Conservation (phyloP, 2,329 filamentous ascomycete genomes). For the Pseudocercospora macadamiae region DNA sequence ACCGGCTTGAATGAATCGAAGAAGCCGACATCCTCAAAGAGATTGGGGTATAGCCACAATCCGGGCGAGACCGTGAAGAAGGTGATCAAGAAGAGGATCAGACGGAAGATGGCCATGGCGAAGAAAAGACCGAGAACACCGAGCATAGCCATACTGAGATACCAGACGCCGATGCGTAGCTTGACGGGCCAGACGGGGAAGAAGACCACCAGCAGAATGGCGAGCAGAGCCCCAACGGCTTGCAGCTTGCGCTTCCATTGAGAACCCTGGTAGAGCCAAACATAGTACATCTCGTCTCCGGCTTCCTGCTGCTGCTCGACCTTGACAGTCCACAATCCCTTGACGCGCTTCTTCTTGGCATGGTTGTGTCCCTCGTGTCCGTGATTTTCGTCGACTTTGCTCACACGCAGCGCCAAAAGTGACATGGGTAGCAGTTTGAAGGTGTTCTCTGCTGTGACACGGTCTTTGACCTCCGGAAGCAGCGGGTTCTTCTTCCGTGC, state of each 20-base stretch:
- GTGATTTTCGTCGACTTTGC: constrained; percentile 76
- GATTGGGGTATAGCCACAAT: constrained; percentile 96
- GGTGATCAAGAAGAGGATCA: constrained; percentile 91
- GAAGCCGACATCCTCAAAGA: constrained; percentile 98
- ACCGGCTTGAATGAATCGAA: constrained; percentile 94
- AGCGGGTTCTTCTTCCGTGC: constrained; percentile 85
- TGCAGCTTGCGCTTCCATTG: constrained; percentile 95
- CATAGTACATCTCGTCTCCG: constrained; percentile 85
- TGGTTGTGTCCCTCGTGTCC: constrained; percentile 75
- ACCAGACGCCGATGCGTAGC: constrained; percentile 93
- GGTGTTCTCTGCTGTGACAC: constrained; percentile 83
- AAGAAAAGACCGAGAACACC: constrained; percentile 92
- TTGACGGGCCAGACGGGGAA: constrained; percentile 96
- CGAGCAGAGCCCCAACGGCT: constrained; percentile 76
- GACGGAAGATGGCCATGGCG: constrained; percentile 92
- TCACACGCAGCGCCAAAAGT: constrained; percentile 87
- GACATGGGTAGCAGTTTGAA: constrained; percentile 96
- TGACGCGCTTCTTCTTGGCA: constrained; percentile 81
- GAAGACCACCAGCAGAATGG: constrained; percentile 86
- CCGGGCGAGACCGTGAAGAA: constrained; percentile 83
- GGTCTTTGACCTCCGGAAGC: constrained; percentile 85
- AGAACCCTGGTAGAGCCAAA: constrained; percentile 93
- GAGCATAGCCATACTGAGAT: constrained; percentile 91
- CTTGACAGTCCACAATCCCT: constrained; percentile 93
- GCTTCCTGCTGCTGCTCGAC: constrained; percentile 96